These are phyloP conservation scores for Claviceps lovelessii DNA, from an alignment of 2,329 filamentous ascomycete genomes.

Conservation along the genomic window DNA sequence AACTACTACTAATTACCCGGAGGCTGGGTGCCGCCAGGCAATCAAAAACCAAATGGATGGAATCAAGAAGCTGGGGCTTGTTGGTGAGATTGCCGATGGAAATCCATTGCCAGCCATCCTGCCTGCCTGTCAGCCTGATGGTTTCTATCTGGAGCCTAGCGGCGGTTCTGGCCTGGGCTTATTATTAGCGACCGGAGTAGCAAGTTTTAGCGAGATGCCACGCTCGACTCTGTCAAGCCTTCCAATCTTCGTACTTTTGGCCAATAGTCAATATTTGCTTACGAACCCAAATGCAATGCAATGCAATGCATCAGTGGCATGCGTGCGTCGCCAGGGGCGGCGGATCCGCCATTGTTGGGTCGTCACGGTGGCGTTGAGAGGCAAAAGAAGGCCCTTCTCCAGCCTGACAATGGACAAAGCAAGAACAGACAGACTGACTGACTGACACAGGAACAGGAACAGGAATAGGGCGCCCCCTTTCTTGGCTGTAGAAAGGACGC, in stretches of 20 bases:
- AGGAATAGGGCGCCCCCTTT: not conserved
- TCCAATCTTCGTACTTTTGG: no score
- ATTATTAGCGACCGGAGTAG: not conserved
- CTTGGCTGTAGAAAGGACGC: not conserved
- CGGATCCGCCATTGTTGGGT: not conserved
- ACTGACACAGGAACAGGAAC: not conserved
- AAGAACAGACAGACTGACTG: no score
- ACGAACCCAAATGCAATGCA: not conserved
- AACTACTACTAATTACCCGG: no score
- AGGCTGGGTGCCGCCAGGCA: no score
- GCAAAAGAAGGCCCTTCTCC: no score
- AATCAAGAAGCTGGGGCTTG: no score
- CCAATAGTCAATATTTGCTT: not conserved
- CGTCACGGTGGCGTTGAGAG: no score
- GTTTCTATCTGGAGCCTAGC: not conserved
- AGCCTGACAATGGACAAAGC: not conserved
- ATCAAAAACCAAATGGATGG: no score
- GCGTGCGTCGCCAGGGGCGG: not conserved
- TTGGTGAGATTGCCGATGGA: not conserved
- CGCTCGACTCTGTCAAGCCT: no score
- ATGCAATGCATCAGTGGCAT: not conserved
- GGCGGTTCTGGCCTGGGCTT: not conserved
- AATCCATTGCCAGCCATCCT: not conserved
- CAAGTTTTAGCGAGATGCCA: not conserved
- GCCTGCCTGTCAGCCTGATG: no score